Evolutionary conservation across 176 grass and related monocot genomes (phyloP).

Genomic region (Zea luxurians): DNA sequence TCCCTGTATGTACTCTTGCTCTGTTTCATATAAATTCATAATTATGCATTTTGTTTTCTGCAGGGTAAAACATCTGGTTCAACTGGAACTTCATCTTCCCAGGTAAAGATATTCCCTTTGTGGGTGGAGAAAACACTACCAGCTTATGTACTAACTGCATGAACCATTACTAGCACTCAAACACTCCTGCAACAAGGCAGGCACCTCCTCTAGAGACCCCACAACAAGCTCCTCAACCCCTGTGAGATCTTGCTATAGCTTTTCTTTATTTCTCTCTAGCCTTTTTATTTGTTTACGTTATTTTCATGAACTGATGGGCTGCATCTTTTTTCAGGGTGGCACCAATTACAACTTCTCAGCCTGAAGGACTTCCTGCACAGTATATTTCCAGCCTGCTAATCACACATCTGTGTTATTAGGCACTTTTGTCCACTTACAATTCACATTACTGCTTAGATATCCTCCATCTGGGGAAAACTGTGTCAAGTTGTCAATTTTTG

Average conservation of each 20-base stretch:
- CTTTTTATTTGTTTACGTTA: conserved; percentile 20
- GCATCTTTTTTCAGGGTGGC: conserved; percentile 45
- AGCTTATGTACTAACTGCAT: conserved; percentile 35
- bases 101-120: conserved; percentile 52
- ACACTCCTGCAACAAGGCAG: conserved; percentile 50
- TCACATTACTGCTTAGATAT: neutral
- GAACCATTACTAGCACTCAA: conserved; percentile 53
- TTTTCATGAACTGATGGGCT: conserved; percentile 16
- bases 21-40: conserved; percentile 2
- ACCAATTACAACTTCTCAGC: conserved; percentile 41
- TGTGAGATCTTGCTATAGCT: conserved; percentile 47
- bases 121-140: neutral
- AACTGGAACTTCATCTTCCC: conserved; percentile 69
- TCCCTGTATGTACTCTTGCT: conserved; percentile 1
- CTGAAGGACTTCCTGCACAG: conserved; percentile 51
- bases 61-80: conserved; percentile 77
- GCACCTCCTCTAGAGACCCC: conserved; percentile 47
- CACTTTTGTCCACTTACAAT: conserved; percentile 27
- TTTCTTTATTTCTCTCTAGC: neutral
- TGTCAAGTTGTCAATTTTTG: neutral
- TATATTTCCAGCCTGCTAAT: conserved; percentile 37
- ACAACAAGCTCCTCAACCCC: conserved; percentile 48
- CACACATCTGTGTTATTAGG: conserved; percentile 6
- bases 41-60: conserved; percentile 13
- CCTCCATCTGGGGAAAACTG: neutral